Base-by-base conservation (phyloP, 1,284 basidiomycete genomes). In the Melampsora americana region DNA sequence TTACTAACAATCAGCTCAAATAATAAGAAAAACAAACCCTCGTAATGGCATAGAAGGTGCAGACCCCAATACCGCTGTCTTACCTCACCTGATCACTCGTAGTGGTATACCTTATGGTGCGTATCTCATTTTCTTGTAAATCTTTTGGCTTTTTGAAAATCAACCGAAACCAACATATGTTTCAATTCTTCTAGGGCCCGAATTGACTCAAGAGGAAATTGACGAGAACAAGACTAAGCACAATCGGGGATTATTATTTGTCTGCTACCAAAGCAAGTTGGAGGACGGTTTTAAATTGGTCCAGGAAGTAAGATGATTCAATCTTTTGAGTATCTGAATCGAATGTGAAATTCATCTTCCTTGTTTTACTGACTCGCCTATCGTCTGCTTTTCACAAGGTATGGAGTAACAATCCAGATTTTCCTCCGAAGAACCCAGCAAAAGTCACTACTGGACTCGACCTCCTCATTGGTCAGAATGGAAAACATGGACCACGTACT, bases 1-100 rank as follows among this genome's bases (percentile, higher is more conserved):
- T 61, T 28, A 16, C 20, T 61, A 20, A 23, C 59, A 12, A 30
- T 65, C 18, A 12, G 9, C 18, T 65, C 18, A 60, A 1, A 3
- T 60, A 65, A 28, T 61, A 68, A 76, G 73, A 53, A 76, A 76
- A 76, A 76, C 73, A 2, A 76, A 76, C 50, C 73, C 73, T 18
- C 65, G 73, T 23, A 30, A 68, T 23, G 32, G 46, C 26, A 53
- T 48, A 14, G n/a, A n/a, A n/a, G n/a, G n/a, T n/a, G 50, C 71
- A 28, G 65, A 74, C n/a, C 59, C 73, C 12, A 39, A 18, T 18
- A 44, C n/a, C 35, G 44, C 66, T 2, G 59, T 68, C 44, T 64
- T 76, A 44, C 73, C 73, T 64, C 73, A 76, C n/a, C 59, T 76
- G 26, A 76, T 76, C 59, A 26, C 68, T 20, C 56, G 73, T 26